Evolutionary conservation across 768 basidiomycete genomes (phyloP), one percentile per base, ranked within the genome.

Genomic region (Lenzites betulinus): DNA sequence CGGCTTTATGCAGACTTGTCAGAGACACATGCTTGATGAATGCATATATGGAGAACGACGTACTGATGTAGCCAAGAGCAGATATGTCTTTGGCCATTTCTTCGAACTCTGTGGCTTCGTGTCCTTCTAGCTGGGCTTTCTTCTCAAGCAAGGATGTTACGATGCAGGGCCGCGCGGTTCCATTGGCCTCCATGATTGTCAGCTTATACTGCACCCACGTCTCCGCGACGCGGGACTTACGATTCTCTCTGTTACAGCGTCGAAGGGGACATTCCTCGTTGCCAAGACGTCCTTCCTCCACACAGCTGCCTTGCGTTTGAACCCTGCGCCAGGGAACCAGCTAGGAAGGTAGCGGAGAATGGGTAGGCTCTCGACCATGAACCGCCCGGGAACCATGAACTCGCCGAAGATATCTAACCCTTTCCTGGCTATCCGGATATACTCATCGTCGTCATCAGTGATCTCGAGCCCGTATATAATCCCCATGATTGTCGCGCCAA

Each of bases 351-450:
- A 52, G 18, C 55, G 65, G 35, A 69, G 63, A n/a, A 61, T 30
- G 12, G 67, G 70, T 22, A 73, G 46, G 11, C 59, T 43, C 50
- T 83, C 81, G 7, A 85, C 80, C 2, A 82, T 67, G 58, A 75
- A 82, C 20, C 70, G 60, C 6, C 79, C 81, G 1, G 77, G 77
- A 6, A 73, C 60, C 0, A 73, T 65, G 1, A 54, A 53, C 7
- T 55, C 43, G 4, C 20, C 23, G 22, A 60, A 48, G 12, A 64
- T 55, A 16, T 66, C 54, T 8, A 69, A 44, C 4, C 59, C 63
- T 28, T 58, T 60, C 53, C 64, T 54, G 5, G 67, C 66, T 22
- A 67, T 42, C 18, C 25, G 53, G 30, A 67, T 44, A 22, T 58
- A 65, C 49, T 63, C 53, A 55, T 67, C 66, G 30, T 65, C 43